Conservation (phyloP, 148 eudicot genomes). For the Arctostaphylos glauca region DNA sequence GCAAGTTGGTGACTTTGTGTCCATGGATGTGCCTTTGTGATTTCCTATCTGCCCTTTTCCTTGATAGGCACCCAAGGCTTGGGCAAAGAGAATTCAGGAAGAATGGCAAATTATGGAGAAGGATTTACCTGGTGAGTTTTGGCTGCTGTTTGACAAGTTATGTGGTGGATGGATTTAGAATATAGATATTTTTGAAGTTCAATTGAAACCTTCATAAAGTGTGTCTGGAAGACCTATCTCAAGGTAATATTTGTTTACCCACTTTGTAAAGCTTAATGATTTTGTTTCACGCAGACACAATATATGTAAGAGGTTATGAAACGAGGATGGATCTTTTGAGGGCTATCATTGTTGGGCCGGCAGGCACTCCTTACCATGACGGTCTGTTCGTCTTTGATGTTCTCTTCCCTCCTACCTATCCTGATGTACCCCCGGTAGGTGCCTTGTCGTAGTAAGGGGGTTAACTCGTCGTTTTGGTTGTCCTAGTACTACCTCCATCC, state of each 20-base stretch:
- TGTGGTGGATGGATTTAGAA: not conserved
- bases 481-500: not conserved
- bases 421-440: slow-evolving; percentile 65
- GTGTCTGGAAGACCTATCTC: not conserved
- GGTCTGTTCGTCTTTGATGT: slow-evolving; percentile 78
- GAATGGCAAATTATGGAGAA: slow-evolving; percentile 78
- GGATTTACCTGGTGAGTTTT: slow-evolving; percentile 64
- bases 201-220: not conserved
- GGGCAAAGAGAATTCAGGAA: slow-evolving; percentile 76
- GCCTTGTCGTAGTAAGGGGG: not conserved
- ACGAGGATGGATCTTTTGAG: slow-evolving; percentile 78
- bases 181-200: not conserved
- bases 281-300: slow-evolving; percentile 41
- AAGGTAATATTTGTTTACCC: not conserved
- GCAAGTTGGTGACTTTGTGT: not conserved
- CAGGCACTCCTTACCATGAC: slow-evolving; percentile 88
- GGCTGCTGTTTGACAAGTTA: slow-evolving; percentile 1
- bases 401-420: slow-evolving; percentile 63
- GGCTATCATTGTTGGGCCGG: slow-evolving; percentile 68
- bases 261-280: not conserved
- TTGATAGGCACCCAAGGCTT: slow-evolving; percentile 51
- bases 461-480: not conserved
- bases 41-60: slow-evolving; percentile 1
- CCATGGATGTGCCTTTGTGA: not conserved
- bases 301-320: slow-evolving; percentile 68